phyloP scores from a whole-genome alignment of 140 eudicot genomes.

The Erigeron philadelphicus region DNA sequence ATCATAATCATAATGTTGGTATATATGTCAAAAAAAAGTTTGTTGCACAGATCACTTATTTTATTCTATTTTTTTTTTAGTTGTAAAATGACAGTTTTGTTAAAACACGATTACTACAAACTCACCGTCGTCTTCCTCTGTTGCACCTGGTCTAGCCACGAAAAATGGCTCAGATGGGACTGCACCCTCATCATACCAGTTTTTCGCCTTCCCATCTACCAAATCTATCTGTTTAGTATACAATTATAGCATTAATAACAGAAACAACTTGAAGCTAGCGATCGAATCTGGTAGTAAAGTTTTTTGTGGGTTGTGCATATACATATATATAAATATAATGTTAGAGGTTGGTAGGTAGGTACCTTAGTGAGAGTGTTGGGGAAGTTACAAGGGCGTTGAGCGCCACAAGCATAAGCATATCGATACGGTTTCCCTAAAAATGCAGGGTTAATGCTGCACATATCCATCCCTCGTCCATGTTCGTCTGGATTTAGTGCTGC shows the following conservation, averaged over 20 bases:
- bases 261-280: neutral
- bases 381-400: constrained; percentile 82
- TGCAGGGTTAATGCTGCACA: constrained; percentile 87
- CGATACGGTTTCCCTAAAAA: constrained; percentile 73
- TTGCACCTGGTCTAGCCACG: constrained; percentile 90
- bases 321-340: no score
- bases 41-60: no score
- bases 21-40: no score
- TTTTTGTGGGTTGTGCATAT: neutral
- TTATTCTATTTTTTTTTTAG: neutral
- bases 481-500: constrained; percentile 86
- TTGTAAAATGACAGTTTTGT: neutral
- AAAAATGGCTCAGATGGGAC: constrained; percentile 91
- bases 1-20: no score
- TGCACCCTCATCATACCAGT: constrained; percentile 77
- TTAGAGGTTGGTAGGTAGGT: neutral
- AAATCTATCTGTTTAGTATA: constrained; percentile 52
- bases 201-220: constrained; percentile 73
- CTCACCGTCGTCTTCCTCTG: constrained; percentile 91
- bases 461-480: constrained; percentile 93
- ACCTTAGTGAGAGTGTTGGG: constrained; percentile 99
- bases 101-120: neutral
- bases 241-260: neutral
- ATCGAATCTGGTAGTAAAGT: neutral
- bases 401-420: constrained; percentile 96